Evolutionary conservation across 2,329 filamentous ascomycete genomes (phyloP).

Genomic region (Fusarium burgessii): DNA sequence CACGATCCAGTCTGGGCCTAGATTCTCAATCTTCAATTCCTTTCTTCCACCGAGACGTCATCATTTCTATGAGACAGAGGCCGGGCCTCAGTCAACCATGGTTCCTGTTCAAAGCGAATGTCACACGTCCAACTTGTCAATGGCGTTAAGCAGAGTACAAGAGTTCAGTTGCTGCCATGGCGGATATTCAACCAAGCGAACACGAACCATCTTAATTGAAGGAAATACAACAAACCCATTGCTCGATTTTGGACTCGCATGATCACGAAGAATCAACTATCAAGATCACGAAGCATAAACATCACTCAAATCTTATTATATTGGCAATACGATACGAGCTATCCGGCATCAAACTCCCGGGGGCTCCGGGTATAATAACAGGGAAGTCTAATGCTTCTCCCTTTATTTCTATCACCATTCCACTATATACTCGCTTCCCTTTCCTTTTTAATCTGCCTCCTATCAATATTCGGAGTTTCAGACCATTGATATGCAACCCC

Average conservation of each 20-base stretch:
- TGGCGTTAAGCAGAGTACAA: background rate
- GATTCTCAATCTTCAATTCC: slow-evolving; percentile 22
- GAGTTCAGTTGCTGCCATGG: background rate
- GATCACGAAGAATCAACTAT: background rate
- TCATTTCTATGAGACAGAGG: slow-evolving; percentile 20
- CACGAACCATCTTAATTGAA: background rate
- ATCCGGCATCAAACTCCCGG: slow-evolving; percentile 12
- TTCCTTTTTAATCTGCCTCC: background rate
- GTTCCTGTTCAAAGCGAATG: slow-evolving; percentile 1
- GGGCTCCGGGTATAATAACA: slow-evolving; percentile 6
- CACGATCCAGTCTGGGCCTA: slow-evolving; percentile 13
- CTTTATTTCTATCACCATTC: slow-evolving; percentile 23
- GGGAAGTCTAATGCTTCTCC: slow-evolving; percentile 10
- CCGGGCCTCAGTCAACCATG: slow-evolving; percentile 1
- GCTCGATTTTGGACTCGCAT: background rate
- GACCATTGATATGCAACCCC: background rate
- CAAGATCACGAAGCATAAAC: background rate
- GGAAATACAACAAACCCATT: background rate
- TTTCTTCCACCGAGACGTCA: slow-evolving; percentile 28
- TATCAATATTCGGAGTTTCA: background rate
- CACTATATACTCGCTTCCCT: slow-evolving; percentile 7
- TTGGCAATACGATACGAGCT: slow-evolving; percentile 14
- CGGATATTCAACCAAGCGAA: background rate
- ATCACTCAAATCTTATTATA: slow-evolving; percentile 16
- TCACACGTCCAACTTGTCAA: slow-evolving; percentile 9